Base-by-base conservation (phyloP, 225 moss, liverwort and hornwort species). In the Sphagnum contortum region DNA sequence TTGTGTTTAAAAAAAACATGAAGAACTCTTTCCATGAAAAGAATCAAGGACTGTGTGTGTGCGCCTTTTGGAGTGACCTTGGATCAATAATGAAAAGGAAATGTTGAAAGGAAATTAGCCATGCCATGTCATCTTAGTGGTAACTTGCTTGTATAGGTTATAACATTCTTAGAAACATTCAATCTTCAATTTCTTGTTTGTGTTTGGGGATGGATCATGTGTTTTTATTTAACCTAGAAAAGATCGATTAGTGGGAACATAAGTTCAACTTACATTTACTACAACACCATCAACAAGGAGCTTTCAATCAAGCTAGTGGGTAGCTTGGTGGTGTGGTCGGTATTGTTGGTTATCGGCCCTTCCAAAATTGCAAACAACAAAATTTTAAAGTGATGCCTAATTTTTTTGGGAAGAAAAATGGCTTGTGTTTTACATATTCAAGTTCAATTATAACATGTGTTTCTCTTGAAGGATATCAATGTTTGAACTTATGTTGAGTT, bases 191-290 rank as follows among this genome's bases (percentile, higher is more conserved):
- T 29, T 29, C 29, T 52, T 52, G 5, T 52, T 5, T 9, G 52
- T 52, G 57, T 8, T 44, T 46, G 47, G 61, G 61, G 45, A 61
- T 48, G 61, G 45, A 8, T 9, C 60, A 6, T 84, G 80, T 63
- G 54, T 77, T 7, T 7, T 80, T 84, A 44, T 59, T 84, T 3
- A 80, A 84, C 57, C 71, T 74, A 72, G 63, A 75, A 60, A 80
- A 84, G 66, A 69, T 84, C n/a, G 69, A 80, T 53, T 72, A 72
- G 45, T 83, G 83, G 83, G 83, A 83, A 57, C 50, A 72, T 1
- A 68, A 73, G 4, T 73, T 77, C 44, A 75, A 77, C 45, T 12
- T 70, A 54, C 55, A 77, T 61, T 56, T 69, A 54, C 14, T 68
- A 55, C 74, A 72, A 8, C 75, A 73, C 45, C 67, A 69, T 55